Evolutionary conservation across 164 flowering plant genomes (phyloP).

Genomic region (Pachysandra terminalis): DNA sequence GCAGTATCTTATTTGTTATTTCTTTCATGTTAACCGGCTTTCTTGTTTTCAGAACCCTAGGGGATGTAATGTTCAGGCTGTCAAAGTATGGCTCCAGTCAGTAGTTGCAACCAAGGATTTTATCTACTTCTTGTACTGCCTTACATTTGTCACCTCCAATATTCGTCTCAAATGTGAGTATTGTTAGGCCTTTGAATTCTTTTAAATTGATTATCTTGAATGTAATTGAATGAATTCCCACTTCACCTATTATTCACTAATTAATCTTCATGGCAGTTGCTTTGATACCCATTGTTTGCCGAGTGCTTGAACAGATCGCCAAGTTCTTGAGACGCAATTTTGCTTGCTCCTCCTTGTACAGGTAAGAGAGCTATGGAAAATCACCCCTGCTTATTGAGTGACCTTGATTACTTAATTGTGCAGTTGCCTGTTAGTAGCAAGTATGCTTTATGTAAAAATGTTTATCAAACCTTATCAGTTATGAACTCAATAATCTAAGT

Average conservation of each 20-base stretch:
- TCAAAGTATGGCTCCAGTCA: constrained; percentile 89
- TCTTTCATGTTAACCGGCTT: constrained; percentile 4
- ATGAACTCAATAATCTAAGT: too few relatives aligned
- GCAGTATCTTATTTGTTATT: background rate
- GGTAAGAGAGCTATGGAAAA: constrained; percentile 42
- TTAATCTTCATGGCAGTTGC: constrained; percentile 71
- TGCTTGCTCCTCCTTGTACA: constrained; percentile 70
- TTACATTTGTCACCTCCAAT: constrained; percentile 74
- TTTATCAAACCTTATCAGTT: too few relatives aligned
- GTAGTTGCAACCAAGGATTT: constrained; percentile 89
- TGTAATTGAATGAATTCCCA: constrained; percentile 1
- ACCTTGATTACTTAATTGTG: background rate
- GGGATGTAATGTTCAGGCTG: constrained; percentile 87
- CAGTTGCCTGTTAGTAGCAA: too few relatives aligned
- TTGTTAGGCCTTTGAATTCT: background rate
- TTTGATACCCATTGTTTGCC: constrained; percentile 82
- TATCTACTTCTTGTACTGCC: constrained; percentile 83
- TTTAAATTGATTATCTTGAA: background rate
- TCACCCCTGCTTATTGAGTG: too few relatives aligned
- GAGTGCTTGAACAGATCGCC: constrained; percentile 73
- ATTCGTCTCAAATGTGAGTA: constrained; percentile 74
- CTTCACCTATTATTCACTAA: constrained; percentile 8
- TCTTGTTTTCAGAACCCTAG: constrained; percentile 72
- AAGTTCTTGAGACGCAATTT: constrained; percentile 90
- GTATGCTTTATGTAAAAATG: too few relatives aligned